Percentiles rank a stretch among this genome's conserved stretches.
Conservation (phyloP, 2,329 filamentous ascomycete species). For the Coniochaeta sp. region DNA sequence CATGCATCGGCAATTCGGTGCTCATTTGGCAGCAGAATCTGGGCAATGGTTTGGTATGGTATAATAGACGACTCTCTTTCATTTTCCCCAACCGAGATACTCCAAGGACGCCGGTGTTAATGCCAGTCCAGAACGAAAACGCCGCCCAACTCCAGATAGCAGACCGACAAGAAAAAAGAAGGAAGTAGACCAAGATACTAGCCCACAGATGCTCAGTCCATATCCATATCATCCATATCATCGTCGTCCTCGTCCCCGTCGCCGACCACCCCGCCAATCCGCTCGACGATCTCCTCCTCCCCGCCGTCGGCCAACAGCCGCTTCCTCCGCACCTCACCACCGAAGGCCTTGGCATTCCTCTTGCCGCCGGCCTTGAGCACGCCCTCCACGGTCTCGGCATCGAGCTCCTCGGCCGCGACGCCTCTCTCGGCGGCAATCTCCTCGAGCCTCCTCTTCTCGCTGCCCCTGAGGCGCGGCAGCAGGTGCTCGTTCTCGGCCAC, state of each 20-base stretch:
- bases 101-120: background rate
- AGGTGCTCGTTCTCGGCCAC: slow-evolving; percentile 91
- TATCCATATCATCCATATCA: slow-evolving; percentile 31
- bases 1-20: background rate
- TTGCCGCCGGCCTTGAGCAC: slow-evolving; percentile 10
- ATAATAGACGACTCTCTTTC: background rate
- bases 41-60: background rate
- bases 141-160: background rate
- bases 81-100: background rate
- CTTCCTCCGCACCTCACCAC: slow-evolving; percentile 30
- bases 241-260: slow-evolving; percentile 23
- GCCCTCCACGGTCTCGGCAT: slow-evolving; percentile 19
- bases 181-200: background rate
- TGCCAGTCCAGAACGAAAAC: slow-evolving; percentile 1
- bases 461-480: slow-evolving; percentile 64
- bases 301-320: slow-evolving; percentile 29
- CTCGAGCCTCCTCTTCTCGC: slow-evolving; percentile 57
- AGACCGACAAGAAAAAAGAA: background rate
- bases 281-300: slow-evolving; percentile 30
- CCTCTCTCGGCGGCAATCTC: slow-evolving; percentile 47
- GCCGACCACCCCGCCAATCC: slow-evolving; percentile 11
- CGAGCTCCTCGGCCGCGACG: slow-evolving; percentile 24
- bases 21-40: background rate
- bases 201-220: slow-evolving; percentile 24
- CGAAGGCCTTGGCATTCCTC: slow-evolving; percentile 27